phyloP scores from a whole-genome alignment of 371 early-diverging fungal species.

The Choanephora cucurbitarum region DNA sequence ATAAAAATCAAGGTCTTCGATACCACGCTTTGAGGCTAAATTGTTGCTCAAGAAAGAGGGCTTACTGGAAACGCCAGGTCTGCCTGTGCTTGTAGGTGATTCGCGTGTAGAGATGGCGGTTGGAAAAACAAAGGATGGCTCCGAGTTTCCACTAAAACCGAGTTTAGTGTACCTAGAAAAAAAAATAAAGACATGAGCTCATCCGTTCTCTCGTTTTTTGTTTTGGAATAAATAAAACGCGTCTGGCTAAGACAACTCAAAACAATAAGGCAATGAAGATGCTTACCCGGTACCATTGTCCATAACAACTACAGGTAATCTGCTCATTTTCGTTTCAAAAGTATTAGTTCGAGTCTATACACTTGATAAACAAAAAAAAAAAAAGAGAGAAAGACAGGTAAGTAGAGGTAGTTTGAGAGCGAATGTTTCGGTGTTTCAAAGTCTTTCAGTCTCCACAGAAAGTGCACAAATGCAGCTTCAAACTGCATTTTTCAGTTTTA shows the following conservation, averaged over 20 bases:
- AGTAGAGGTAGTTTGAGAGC: too few species aligned
- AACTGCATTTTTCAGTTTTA: too few species aligned
- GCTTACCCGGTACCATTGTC: constrained; percentile 94
- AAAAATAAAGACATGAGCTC: too few species aligned
- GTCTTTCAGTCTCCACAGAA: too few species aligned
- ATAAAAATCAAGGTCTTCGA: constrained; percentile 95
- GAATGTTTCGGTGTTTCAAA: too few species aligned
- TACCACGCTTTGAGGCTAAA: constrained; percentile 93
- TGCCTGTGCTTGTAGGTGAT: constrained; percentile 49
- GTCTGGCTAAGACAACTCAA: neutral
- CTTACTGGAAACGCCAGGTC: constrained; percentile 61
- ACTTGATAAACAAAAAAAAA: too few species aligned
- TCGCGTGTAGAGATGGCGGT: constrained; percentile 88
- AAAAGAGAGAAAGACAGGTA: too few species aligned
- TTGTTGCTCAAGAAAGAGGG: constrained; percentile 66
- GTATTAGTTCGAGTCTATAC: too few species aligned
- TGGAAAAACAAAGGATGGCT: constrained; percentile 95
- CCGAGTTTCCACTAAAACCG: constrained; percentile 97
- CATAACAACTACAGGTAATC: constrained; percentile 83
- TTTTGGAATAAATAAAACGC: constrained; percentile 3
- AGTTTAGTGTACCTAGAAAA: constrained; percentile 91
- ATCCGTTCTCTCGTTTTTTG: neutral
- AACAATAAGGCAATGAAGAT: too few species aligned
- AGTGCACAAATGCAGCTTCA: too few species aligned
- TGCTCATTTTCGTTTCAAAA: constrained; percentile 31